Evolutionary conservation across 192 early-diverging fungal species (phyloP).

Genomic region (Coemansia sp.): DNA sequence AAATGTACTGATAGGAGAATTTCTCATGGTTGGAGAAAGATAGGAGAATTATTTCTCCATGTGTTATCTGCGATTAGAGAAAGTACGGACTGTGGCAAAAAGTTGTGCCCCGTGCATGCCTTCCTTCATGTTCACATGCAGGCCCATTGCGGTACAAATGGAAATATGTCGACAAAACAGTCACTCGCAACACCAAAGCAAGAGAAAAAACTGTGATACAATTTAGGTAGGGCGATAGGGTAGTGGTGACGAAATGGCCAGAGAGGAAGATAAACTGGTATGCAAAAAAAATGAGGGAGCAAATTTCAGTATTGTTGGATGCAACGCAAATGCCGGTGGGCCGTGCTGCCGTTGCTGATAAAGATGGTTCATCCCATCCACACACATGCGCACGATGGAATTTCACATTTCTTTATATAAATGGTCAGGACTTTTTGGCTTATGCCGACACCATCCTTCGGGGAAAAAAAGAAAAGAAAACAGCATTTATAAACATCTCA

Average conservation of each 20-base stretch:
- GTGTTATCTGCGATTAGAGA: background rate
- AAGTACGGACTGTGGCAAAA: background rate
- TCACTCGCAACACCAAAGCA: background rate
- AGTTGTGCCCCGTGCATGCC: background rate
- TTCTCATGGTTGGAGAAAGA: background rate
- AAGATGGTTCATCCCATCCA: conserved; percentile 5
- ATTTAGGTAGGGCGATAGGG: no score
- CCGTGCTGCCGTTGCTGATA: background rate
- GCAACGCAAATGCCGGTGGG: background rate
- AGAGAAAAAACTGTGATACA: background rate
- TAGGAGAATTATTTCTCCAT: background rate
- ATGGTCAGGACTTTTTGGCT: background rate
- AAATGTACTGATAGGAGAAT: background rate
- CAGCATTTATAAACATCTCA: background rate
- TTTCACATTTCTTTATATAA: background rate
- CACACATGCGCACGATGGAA: conserved; percentile 2
- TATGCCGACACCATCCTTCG: background rate
- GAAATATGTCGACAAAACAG: background rate
- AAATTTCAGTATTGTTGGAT: background rate
- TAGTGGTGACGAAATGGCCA: background rate
- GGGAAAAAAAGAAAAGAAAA: background rate
- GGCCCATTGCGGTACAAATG: background rate
- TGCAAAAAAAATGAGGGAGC: background rate
- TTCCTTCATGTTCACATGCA: background rate
- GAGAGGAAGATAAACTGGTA: no score